phyloP scores from a whole-genome alignment of 331 rosid genomes.

The Malus hybrid region DNA sequence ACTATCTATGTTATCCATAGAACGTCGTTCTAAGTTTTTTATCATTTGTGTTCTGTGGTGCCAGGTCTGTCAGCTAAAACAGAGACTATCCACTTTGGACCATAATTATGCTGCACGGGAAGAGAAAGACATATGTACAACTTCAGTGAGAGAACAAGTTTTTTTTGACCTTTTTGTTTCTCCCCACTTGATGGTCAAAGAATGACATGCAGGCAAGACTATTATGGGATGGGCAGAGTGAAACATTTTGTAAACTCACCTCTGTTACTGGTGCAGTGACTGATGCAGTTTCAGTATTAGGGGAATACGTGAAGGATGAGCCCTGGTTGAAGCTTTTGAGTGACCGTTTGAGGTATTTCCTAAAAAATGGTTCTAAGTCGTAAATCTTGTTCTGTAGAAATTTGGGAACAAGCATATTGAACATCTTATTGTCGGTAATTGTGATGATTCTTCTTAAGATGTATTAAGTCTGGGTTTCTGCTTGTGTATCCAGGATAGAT shows the following conservation, averaged over 20 bases:
- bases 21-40: background rate
- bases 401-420: background rate
- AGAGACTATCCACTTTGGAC: conserved; percentile 65
- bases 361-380: background rate
- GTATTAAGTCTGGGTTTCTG: conserved; percentile 1
- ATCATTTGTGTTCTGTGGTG: conserved; percentile 20
- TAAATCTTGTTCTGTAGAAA: background rate
- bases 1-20: background rate
- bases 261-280: conserved; percentile 50
- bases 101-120: conserved; percentile 73
- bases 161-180: background rate
- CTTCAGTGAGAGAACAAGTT: conserved; percentile 2
- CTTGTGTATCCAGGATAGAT: conserved; percentile 54
- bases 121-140: conserved; percentile 70
- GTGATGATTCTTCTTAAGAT: conserved; percentile 9
- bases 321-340: conserved; percentile 82
- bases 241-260: background rate
- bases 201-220: background rate
- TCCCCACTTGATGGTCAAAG: background rate
- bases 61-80: conserved; percentile 72
- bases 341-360: conserved; percentile 57
- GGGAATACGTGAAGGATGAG: conserved; percentile 79
- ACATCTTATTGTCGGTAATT: background rate
- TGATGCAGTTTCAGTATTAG: conserved; percentile 77
- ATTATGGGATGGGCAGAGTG: background rate